Conservation (phyloP, 805 yeast species). For the Metschnikowia kunwiensis region DNA sequence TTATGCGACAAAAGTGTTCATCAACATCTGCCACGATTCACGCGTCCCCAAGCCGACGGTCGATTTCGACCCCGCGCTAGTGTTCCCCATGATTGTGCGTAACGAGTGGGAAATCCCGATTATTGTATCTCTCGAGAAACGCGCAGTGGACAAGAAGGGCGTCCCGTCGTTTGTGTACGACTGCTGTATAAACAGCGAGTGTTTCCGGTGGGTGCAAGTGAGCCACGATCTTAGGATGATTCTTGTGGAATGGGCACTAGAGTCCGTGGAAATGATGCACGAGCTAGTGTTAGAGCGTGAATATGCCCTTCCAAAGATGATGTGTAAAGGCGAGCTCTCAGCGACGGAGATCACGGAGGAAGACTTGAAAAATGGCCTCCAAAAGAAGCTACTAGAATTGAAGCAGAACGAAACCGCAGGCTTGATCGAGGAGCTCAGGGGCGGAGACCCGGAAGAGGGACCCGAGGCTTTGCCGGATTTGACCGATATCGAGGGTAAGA, state of each 20-base stretch:
- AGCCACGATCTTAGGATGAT: slow-evolving; percentile 61
- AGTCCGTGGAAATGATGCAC: slow-evolving; percentile 62
- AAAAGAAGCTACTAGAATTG: slow-evolving; percentile 32
- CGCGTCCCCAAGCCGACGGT: slow-evolving; percentile 60
- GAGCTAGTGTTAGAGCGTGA: slow-evolving; percentile 57
- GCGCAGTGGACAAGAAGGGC: slow-evolving; percentile 71
- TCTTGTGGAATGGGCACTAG: slow-evolving; percentile 79
- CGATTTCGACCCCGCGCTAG: slow-evolving; percentile 52
- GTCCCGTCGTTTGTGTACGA: slow-evolving; percentile 63
- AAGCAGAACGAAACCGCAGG: slow-evolving; percentile 42
- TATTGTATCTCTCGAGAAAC: slow-evolving; percentile 54
- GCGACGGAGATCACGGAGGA: slow-evolving; percentile 42
- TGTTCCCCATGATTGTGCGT: slow-evolving; percentile 61
- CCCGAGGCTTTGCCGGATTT: slow-evolving; percentile 27
- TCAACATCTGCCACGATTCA: slow-evolving; percentile 69
- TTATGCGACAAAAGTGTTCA: slow-evolving; percentile 61
- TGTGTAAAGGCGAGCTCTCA: slow-evolving; percentile 60
- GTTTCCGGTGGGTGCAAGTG: slow-evolving; percentile 58
- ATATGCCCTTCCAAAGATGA: slow-evolving; percentile 66
- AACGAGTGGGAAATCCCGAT: slow-evolving; percentile 87
- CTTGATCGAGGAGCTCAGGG: slow-evolving; percentile 38
- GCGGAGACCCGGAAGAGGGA: slow-evolving; percentile 7
- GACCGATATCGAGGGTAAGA: slow-evolving; percentile 25
- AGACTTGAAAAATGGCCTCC: slow-evolving; percentile 42
- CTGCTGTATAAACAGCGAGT: slow-evolving; percentile 67